phyloP scores from a whole-genome alignment of 805 yeast species.

The Candida corydali region DNA sequence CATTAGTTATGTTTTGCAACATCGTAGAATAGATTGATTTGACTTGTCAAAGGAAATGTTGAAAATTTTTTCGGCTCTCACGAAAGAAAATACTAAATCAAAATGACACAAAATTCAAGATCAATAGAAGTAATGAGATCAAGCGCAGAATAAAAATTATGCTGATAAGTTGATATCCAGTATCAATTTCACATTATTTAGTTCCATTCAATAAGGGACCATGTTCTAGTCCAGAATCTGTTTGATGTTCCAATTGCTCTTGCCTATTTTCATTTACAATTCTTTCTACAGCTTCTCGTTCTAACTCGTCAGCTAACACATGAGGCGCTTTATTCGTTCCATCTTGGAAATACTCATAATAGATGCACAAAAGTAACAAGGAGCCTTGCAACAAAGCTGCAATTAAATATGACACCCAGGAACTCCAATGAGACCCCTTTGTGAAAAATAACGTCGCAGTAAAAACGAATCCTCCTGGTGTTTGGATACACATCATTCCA shows the following conservation, averaged over 20 bases:
- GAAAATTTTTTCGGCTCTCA: constrained; percentile 2
- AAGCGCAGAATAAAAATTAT: too few relatives aligned
- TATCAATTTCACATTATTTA: not conserved
- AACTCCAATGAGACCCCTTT: constrained; percentile 80
- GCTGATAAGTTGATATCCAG: constrained; percentile 3
- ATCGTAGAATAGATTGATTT: constrained; percentile 12
- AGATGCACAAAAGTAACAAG: constrained; percentile 60
- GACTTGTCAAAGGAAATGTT: not conserved
- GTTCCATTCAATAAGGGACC: not conserved
- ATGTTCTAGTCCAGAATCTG: constrained; percentile 1
- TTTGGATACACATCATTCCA: constrained; percentile 79
- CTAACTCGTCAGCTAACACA: constrained; percentile 20
- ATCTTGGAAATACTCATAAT: constrained; percentile 29
- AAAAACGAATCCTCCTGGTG: constrained; percentile 87
- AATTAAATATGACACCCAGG: constrained; percentile 75
- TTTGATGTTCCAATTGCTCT: constrained; percentile 7
- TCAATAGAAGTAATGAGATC: too few relatives aligned
- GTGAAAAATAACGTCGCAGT: constrained; percentile 65
- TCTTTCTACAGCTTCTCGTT: constrained; percentile 25
- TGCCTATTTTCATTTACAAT: constrained; percentile 24
- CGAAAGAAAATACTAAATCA: not conserved
- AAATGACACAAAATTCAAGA: not conserved
- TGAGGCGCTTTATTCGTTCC: constrained; percentile 10
- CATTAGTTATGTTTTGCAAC: constrained; percentile 25
- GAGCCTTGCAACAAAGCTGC: constrained; percentile 68